These are phyloP conservation scores for Xanthoconium separans DNA, from an alignment of 1,284 basidiomycete species.

Conservation along the genomic window DNA sequence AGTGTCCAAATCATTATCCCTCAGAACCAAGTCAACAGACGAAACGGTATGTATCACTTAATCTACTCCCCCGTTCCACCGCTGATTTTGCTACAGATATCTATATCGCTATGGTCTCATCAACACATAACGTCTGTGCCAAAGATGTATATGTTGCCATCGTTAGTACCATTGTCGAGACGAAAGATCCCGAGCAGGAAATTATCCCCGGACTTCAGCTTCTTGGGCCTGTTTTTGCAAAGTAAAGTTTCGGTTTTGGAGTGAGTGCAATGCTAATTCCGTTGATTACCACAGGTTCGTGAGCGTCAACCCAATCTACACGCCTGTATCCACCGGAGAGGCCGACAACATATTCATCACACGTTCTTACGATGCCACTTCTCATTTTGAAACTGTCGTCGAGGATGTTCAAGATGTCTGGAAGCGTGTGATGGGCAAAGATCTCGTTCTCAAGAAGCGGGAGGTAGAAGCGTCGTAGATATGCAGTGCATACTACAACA, in stretches of 20 bases:
- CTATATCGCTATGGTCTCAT: constrained; percentile 97
- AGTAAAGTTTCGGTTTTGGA: constrained; percentile 49
- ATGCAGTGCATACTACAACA: constrained; percentile 7
- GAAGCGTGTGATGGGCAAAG: constrained; percentile 77
- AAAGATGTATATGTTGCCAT: constrained; percentile 96
- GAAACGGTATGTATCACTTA: constrained; percentile 72
- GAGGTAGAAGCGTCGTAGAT: constrained; percentile 54
- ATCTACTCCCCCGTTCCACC: constrained; percentile 5
- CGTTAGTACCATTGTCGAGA: constrained; percentile 98
- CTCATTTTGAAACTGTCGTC: constrained; percentile 98
- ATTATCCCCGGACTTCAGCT: constrained; percentile 90
- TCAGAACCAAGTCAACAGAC: constrained; percentile 94
- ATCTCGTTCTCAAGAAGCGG: constrained; percentile 82
- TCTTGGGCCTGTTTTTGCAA: constrained; percentile 92
- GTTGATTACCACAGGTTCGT: constrained; percentile 70
- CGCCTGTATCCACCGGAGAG: constrained; percentile 80
- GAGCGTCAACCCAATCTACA: constrained; percentile 85
- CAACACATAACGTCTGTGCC: constrained; percentile 96
- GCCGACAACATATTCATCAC: constrained; percentile 95
- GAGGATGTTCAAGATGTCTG: constrained; percentile 94
- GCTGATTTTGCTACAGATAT: constrained; percentile 66
- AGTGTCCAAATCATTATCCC: constrained; percentile 98
- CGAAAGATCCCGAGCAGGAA: constrained; percentile 89
- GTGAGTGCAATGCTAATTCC: constrained; percentile 3
- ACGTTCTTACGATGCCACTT: constrained; percentile 96